Base-by-base conservation (phyloP, 2,329 filamentous ascomycete genomes). In the Fusarium graminum region DNA sequence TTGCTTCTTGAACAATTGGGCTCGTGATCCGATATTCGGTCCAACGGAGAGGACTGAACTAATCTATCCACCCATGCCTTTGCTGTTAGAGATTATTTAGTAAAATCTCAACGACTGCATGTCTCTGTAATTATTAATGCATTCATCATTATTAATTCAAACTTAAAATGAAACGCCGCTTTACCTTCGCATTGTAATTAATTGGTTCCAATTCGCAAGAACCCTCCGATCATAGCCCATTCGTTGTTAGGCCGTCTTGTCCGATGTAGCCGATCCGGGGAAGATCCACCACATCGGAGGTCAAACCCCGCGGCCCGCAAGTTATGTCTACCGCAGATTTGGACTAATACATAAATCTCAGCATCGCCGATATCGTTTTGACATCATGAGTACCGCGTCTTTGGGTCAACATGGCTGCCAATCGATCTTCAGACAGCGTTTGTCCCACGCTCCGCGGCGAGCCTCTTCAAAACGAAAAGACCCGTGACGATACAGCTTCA, bases 271-370 rank as follows among this genome's bases (percentile, higher is more conserved):
- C 34, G 34, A 36, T 36, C 16, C 16, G 16, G 34, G 34, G 14
- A 36, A n/a, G 34, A 36, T 59, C 40, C 26, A 22, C 62, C 51
- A 32, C 34, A 30, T 46, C 63, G 63, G 65, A 60, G 50, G 46
- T 32, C 51, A 34, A 67, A 62, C 65, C 65, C 65, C 63, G 61
- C 63, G 50, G 51, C 30, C 51, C 51, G 51, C 51, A 53, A 53
- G 13, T 30, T 42, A n/a, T 36, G 26, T 43, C 45, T 14, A 32
- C 41, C 43, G 28, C 29, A 32, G 19, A 45, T 28, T 39, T 25
- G n/a, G 12, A 36, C 36, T 29, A 42, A 52, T 59, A 64, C 51
- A 66, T 41, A 67, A 65, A 46, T 11, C 12, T 25, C 4, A 46
- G 19, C 6, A 6, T 6, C 8, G 6, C 3, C 9, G 8, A 9